A percentile compares a stretch with the other conserved stretches of the same genome.
Conservation (phyloP, 1,284 basidiomycete genomes). For the Pseudozyma hubeiensis region DNA sequence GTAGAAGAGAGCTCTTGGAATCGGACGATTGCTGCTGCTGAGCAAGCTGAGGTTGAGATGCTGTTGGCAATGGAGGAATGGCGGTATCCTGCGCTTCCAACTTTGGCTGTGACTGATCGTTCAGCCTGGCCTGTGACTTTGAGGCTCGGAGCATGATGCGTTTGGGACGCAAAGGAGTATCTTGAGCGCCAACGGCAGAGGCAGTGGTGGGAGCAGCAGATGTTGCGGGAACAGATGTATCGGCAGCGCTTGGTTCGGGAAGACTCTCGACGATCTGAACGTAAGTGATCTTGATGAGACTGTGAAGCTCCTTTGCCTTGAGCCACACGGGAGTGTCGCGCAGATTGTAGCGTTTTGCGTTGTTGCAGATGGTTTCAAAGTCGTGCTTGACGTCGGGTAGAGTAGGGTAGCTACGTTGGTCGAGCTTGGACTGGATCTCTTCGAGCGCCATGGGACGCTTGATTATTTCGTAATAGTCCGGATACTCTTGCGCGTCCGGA, state of each 20-base stretch:
- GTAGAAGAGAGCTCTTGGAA: background rate
- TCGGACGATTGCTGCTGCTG: background rate
- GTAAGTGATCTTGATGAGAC: slow-evolving; percentile 58
- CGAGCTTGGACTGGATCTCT: slow-evolving; percentile 79
- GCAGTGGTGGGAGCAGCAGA: background rate
- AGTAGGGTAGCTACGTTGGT: slow-evolving; percentile 75
- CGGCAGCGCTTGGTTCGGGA: slow-evolving; percentile 29
- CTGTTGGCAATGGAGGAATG: slow-evolving; percentile 9
- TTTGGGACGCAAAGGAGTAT: slow-evolving; percentile 26
- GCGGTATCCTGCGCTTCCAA: slow-evolving; percentile 15
- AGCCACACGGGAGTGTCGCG: slow-evolving; percentile 85
- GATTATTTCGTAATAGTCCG: slow-evolving; percentile 92
- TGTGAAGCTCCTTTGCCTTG: slow-evolving; percentile 78
- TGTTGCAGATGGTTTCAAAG: slow-evolving; percentile 86
- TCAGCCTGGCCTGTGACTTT: slow-evolving; percentile 38
- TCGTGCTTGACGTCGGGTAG: slow-evolving; percentile 81
- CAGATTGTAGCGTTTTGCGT: slow-evolving; percentile 89
- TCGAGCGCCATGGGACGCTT: slow-evolving; percentile 85
- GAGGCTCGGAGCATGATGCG: slow-evolving; percentile 40
- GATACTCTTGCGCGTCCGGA: slow-evolving; percentile 81
- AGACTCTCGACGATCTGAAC: slow-evolving; percentile 50
- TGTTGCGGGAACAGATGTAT: slow-evolving; percentile 11
- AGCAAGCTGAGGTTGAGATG: background rate
- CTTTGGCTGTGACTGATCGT: slow-evolving; percentile 21
- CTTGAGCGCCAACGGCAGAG: slow-evolving; percentile 4